Evolutionary conservation across 768 basidiomycete species (phyloP), one percentile per base, ranked within the genome.

Genomic region (Amylocystis lapponica): DNA sequence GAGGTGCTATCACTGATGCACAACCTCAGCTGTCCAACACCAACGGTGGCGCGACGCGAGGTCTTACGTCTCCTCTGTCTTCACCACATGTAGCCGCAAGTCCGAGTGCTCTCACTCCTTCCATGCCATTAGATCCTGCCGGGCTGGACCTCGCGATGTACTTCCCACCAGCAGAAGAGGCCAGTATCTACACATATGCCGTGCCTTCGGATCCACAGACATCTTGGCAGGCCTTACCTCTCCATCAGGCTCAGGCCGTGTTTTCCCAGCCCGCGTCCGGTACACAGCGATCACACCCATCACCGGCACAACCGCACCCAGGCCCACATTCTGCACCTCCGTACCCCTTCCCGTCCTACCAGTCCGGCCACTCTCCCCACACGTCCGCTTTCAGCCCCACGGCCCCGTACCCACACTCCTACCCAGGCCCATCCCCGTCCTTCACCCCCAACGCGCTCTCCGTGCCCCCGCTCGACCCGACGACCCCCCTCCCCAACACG

Each of bases 381-480:
- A 27, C 36, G 29, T 48, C 39, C 46, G 40, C 29, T 30, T 43
- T 39, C 23, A 44, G 42, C 29, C 26, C 52, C 27, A 43, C 36
- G 36, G 47, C 5, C 39, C 35, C 29, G 43, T n/a, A n/a, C n/a
- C n/a, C n/a, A n/a, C n/a, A n/a, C n/a, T n/a, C n/a, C n/a, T 26
- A 42, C 23, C 27, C 47, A 27, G 36, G 31, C 36, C n/a, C 36
- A 11, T 37, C 46, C 34, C 31, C 35, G 13, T 36, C 54, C 41
- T 35, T 45, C 48, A 33, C 53, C 50, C 50, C 49, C 30, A 30
- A 54, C 48, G 38, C 55, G 48, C 41, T 60, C 50, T 43, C 57
- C 56, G 70, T 84, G 23, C 78, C 83, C 11, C 84, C 85, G 7
- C 54, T 86, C 27, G 75, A 84, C 52, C 60, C 83, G 9, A 71